These are phyloP conservation scores for Lolium multiflorum DNA, from an alignment of 176 grass and related monocot species.

Conservation along the genomic window DNA sequence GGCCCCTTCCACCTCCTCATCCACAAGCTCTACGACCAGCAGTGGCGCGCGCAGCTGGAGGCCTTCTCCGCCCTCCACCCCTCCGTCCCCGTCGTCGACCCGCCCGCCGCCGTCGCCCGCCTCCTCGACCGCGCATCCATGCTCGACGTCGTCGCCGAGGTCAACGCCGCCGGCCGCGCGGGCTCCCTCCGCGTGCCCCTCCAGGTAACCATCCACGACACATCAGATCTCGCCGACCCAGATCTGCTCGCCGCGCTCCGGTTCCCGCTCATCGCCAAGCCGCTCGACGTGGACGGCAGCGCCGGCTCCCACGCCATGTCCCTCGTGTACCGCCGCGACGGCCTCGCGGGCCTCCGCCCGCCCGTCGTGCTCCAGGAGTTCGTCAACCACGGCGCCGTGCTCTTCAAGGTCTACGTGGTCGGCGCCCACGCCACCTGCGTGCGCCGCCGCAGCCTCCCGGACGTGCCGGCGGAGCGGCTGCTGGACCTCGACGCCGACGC, in stretches of 20 bases:
- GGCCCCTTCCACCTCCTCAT: too few species aligned
- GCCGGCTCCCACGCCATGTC: conserved; percentile 73
- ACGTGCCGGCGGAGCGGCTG: conserved; percentile 59
- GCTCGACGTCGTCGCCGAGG: conserved; percentile 63
- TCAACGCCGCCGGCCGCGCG: conserved; percentile 1
- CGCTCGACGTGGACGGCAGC: conserved; percentile 62
- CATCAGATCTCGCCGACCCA: conserved; percentile 18
- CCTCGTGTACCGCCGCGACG: conserved; percentile 66
- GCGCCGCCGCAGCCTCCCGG: conserved; percentile 67
- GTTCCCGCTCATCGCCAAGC: conserved; percentile 87
- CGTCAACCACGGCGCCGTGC: conserved; percentile 55
- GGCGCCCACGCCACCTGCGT: conserved; percentile 70
- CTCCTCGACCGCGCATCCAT: conserved; percentile 83
- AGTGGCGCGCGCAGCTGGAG: too few species aligned
- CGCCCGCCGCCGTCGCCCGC: conserved; percentile 65
- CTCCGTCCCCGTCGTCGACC: too few species aligned
- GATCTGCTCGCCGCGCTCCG: conserved; percentile 30
- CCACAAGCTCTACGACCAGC: too few species aligned
- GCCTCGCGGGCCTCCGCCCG: conserved; percentile 50
- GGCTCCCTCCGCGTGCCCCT: background rate
- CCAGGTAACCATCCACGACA: conserved; percentile 57
- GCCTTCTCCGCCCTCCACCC: too few species aligned
- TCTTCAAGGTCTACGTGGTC: conserved; percentile 82
- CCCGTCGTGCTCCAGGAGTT: conserved; percentile 69
- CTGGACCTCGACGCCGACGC: conserved; percentile 28